These are phyloP conservation scores for Schizosaccharomyces osmophilus DNA, from an alignment of 805 yeast species.

Conservation along the genomic window DNA sequence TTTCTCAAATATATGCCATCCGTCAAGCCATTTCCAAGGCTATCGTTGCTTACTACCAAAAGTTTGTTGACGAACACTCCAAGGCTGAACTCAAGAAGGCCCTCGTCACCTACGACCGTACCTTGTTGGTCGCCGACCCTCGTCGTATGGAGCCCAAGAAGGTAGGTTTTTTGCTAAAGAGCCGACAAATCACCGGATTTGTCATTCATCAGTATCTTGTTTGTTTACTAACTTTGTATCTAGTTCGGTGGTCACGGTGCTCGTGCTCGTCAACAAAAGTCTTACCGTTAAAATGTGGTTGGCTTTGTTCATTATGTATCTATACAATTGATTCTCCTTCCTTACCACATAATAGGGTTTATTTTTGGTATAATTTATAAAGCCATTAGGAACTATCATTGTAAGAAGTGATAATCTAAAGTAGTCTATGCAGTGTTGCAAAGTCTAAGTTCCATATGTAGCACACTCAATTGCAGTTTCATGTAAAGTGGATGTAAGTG, in stretches of 20 bases:
- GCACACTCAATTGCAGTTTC: too few relatives aligned
- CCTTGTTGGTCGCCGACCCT: conserved; percentile 96
- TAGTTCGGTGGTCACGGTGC: conserved; percentile 99
- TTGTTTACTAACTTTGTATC: not conserved
- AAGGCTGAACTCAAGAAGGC: conserved; percentile 98
- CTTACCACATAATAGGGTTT: not conserved
- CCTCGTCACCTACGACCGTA: conserved; percentile 93
- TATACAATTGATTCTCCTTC: not conserved
- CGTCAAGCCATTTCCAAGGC: conserved; percentile 99
- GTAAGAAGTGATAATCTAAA: too few relatives aligned
- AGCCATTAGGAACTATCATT: too few relatives aligned
- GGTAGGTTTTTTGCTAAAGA: not conserved
- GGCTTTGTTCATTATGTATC: not conserved
- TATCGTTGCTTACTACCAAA: conserved; percentile 97
- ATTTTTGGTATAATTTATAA: too few relatives aligned
- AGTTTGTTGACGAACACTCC: conserved; percentile 96
- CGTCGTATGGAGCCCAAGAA: conserved; percentile 99
- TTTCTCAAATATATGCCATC: conserved; percentile 97
- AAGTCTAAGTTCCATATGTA: too few relatives aligned
- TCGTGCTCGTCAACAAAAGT: conserved; percentile 99
- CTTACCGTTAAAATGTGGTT: conserved; percentile 65
- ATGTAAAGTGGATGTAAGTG: too few relatives aligned
- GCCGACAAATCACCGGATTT: not conserved
- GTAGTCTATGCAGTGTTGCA: too few relatives aligned
- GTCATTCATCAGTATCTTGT: not conserved